Evolutionary conservation across 1,284 basidiomycete species (phyloP).

Genomic region (Cystobasidiaceae sp.): DNA sequence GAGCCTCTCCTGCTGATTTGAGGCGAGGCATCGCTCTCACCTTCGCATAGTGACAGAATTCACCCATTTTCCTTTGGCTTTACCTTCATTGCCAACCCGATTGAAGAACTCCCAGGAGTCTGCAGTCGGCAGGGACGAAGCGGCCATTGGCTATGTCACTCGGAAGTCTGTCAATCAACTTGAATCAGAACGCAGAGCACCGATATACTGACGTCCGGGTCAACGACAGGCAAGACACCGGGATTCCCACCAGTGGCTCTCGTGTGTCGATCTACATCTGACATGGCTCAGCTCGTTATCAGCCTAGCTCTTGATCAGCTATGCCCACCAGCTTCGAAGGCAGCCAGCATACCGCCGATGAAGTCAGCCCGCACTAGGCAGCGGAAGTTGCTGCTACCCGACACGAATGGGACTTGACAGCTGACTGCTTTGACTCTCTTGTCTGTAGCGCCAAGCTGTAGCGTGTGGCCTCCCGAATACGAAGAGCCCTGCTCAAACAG

Average conservation of each 20-base stretch:
- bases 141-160: not conserved
- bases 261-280: not conserved
- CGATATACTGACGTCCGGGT: not conserved
- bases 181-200: too few relatives aligned
- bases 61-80: not conserved
- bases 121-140: conserved; percentile 1
- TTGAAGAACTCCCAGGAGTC: conserved; percentile 8
- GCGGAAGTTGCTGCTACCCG: not conserved
- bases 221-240: not conserved
- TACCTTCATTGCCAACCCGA: not conserved
- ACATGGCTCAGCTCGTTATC: not conserved
- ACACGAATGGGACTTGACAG: not conserved
- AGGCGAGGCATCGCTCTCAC: not conserved
- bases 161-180: too few relatives aligned
- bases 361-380: not conserved
- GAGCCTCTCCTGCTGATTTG: not conserved
- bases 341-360: not conserved
- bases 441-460: not conserved
- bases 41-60: not conserved
- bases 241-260: not conserved
- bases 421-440: conserved; percentile 1
- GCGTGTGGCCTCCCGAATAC: not conserved
- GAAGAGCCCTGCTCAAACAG: not conserved
- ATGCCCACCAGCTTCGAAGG: not conserved
- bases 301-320: not conserved